Conservation (phyloP, 208 protist species). For the Crithidia bombi region DNA sequence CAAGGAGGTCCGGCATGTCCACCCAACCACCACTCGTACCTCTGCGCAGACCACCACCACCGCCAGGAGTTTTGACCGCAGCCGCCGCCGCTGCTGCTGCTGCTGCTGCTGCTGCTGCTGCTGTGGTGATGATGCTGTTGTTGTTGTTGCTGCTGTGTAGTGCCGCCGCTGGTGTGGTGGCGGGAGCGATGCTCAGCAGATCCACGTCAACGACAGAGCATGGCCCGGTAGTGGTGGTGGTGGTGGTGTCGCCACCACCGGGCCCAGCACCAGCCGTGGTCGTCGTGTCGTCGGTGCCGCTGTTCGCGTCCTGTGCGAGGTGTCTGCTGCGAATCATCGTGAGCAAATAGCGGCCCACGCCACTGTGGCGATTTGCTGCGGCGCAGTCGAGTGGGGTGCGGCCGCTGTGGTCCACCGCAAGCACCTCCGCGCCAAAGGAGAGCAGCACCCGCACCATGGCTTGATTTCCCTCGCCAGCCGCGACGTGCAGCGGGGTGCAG, state of each 20-base stretch:
- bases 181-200: neutral
- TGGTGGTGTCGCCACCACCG: neutral
- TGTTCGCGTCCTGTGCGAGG: constrained; percentile 2
- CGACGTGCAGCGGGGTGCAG: constrained; percentile 87
- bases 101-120: neutral
- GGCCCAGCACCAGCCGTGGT: neutral
- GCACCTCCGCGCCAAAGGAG: constrained; percentile 81
- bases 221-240: neutral
- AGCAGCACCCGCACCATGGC: constrained; percentile 78
- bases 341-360: constrained; percentile 70
- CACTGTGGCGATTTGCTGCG: constrained; percentile 79
- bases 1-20: constrained; percentile 2
- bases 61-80: too few relatives aligned
- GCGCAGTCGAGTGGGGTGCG: constrained; percentile 86
- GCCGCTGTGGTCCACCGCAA: constrained; percentile 72
- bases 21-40: constrained; percentile 10
- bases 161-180: neutral
- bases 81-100: neutral
- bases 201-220: neutral
- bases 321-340: constrained; percentile 50
- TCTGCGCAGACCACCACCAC: constrained; percentile 3
- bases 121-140: too few relatives aligned
- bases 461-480: constrained; percentile 79
- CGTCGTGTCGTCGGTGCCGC: neutral
- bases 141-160: neutral